Base-by-base conservation (phyloP, 2,329 filamentous ascomycete species). In the Tolypocladium capitatum region DNA sequence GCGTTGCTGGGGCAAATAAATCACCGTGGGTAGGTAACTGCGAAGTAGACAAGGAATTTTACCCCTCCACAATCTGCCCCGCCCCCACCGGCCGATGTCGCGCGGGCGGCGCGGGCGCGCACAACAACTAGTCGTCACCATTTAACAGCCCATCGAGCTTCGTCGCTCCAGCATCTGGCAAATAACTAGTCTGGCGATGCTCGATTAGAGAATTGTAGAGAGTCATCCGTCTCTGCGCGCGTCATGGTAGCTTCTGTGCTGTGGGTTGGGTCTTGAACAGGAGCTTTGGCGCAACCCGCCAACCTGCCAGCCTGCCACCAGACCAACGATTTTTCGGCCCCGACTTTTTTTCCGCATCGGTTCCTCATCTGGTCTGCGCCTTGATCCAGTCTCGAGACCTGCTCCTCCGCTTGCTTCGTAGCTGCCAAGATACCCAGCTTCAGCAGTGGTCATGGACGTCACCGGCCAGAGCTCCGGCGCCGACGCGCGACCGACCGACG, bases 71-170 rank as follows among this genome's bases (percentile, higher is more conserved):
- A 24, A 20, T 10, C 31, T 47, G 46, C 46, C 46, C 46, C 46
- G 38, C 46, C 46, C 46, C 46, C 38, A 35, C 46, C 40, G 43
- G 18, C 18, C 18, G n/a, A 21, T n/a, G n/a, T n/a, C n/a, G n/a
- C n/a, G n/a, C n/a, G n/a, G n/a, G n/a, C n/a, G n/a, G n/a, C n/a
- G n/a, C n/a, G 20, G 28, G 8, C 14, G 38, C 38, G 38, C 38
- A 41, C 38, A 24, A 24, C 5, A 24, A 4, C 5, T 5, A 24
- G 24, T 24, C 21, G 20, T 35, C 33, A 35, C 33, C 40, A 40
- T 27, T 42, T 28, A 42, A 28, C 40, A 13, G 20, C 9, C 18
- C 5, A 8, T 38, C 18, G 11, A 16, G 10, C 10, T 7, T 21
- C 18, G 18, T 11, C 18, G 18, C 34, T 4, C n/a, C 18, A 36